These are phyloP conservation scores for Erodium moschatum DNA, from an alignment of 441 rosid species.

Conservation along the genomic window DNA sequence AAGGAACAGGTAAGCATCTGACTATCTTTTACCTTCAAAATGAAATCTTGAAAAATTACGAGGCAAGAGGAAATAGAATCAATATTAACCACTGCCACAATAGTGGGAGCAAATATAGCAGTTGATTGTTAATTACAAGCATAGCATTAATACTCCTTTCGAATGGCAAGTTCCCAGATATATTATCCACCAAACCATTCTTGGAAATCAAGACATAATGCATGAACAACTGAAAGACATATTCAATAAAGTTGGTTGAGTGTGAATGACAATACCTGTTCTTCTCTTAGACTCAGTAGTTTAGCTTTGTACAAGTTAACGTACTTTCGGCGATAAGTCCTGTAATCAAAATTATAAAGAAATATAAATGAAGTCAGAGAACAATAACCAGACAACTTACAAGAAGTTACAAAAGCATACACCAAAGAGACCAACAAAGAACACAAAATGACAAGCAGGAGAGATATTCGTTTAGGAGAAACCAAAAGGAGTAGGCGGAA, in stretches of 20 bases:
- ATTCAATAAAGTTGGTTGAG: conserved; percentile 9
- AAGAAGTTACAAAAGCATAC: not conserved
- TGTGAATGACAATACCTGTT: conserved; percentile 43
- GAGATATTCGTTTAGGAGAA: not conserved
- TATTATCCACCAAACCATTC: not conserved
- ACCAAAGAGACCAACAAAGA: not conserved
- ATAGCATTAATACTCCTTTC: not conserved
- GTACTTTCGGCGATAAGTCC: conserved; percentile 67
- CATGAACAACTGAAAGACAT: conserved; percentile 9
- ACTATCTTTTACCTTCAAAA: conserved; percentile 4
- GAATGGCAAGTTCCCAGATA: not conserved
- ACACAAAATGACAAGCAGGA: not conserved
- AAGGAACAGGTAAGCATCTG: conserved; percentile 15
- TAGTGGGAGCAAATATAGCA: not conserved
- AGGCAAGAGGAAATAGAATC: not conserved
- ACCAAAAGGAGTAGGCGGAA: not conserved
- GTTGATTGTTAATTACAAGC: not conserved
- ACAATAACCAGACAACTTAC: not conserved
- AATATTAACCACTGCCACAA: not conserved
- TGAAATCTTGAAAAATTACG: not conserved
- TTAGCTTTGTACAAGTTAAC: conserved; percentile 68
- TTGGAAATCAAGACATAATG: conserved; percentile 2
- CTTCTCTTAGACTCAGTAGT: conserved; percentile 61
- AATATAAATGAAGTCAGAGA: not conserved
- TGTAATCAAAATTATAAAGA: conserved; percentile 28